Percentiles rank a stretch among this genome's conserved stretches.
Evolutionary conservation across 164 flowering plant species (phyloP).

Genomic region (Aristolochia contorta): DNA sequence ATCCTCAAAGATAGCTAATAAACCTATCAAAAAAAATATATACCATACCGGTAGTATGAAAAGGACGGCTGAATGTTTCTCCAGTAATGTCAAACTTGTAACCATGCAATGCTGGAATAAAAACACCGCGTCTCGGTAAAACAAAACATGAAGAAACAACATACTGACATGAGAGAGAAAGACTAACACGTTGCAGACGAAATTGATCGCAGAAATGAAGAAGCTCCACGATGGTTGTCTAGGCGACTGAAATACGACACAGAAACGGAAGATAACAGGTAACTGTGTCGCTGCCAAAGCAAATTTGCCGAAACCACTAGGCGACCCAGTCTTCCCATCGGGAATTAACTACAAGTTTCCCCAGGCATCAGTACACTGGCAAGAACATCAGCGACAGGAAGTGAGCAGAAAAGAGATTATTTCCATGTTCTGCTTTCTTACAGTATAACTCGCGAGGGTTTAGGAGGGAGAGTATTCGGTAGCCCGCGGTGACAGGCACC

Average conservation of each 20-base stretch:
- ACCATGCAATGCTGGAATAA: constrained; percentile 25
- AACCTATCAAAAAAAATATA: not conserved
- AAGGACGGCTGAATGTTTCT: constrained; percentile 19
- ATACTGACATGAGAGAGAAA: not conserved
- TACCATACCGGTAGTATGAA: constrained; percentile 59
- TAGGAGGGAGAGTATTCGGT: no score
- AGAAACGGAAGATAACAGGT: not conserved
- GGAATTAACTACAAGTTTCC: not conserved
- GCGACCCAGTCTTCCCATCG: constrained; percentile 7
- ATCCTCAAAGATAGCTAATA: no score
- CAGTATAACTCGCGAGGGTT: no score
- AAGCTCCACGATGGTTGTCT: not conserved
- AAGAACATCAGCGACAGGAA: no score
- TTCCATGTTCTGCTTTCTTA: no score
- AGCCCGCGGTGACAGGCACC: no score
- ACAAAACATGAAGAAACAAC: not conserved
- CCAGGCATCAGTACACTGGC: no score
- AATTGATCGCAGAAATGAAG: not conserved
- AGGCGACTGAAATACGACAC: not conserved
- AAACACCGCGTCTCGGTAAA: not conserved
- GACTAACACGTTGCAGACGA: not conserved
- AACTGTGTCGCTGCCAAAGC: constrained; percentile 3
- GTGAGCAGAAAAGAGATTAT: no score
- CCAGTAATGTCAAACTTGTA: constrained; percentile 14
- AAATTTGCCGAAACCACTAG: constrained; percentile 3